Evolutionary conservation across 257 asterid genomes (phyloP).

Genomic region (Thymus quinquecostatus): DNA sequence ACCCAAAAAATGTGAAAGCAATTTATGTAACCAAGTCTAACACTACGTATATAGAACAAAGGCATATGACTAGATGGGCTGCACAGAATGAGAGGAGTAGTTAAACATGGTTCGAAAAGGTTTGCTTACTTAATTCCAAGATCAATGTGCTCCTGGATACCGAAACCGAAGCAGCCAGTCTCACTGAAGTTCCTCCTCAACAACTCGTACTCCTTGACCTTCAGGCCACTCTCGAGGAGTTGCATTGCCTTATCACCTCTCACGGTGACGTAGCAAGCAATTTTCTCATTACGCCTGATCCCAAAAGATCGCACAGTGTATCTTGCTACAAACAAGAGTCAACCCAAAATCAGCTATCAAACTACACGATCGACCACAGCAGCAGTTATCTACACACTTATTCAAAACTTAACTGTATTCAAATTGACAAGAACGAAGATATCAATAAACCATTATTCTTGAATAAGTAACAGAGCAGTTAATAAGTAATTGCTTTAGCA

Average conservation of each 20-base stretch:
- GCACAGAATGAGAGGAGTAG: neutral
- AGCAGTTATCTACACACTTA: neutral
- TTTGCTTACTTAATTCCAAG: slow-evolving; percentile 50
- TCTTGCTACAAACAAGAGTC: slow-evolving; percentile 37
- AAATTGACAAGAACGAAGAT: neutral
- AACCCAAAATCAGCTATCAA: neutral
- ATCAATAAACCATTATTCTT: neutral
- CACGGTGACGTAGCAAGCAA: slow-evolving; percentile 53
- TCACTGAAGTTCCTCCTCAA: slow-evolving; percentile 52
- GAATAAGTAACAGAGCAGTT: neutral
- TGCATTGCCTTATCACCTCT: slow-evolving; percentile 57
- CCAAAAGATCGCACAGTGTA: slow-evolving; percentile 59
- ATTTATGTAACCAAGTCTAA: neutral
- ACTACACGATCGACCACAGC: neutral
- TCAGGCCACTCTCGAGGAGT: slow-evolving; percentile 51
- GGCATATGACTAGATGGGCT: neutral
- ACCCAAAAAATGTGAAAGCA: neutral
- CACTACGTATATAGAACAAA: too few relatives aligned
- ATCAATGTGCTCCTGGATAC: slow-evolving; percentile 53
- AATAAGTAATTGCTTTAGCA: neutral
- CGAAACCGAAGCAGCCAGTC: slow-evolving; percentile 50
- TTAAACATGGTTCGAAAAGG: neutral
- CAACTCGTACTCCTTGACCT: slow-evolving; percentile 52
- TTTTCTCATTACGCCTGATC: slow-evolving; percentile 51
- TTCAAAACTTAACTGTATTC: neutral